Percentiles rank a stretch among this genome's conserved stretches.
Conservation (phyloP, 345 rosid genomes). For the Luvunga scandens region DNA sequence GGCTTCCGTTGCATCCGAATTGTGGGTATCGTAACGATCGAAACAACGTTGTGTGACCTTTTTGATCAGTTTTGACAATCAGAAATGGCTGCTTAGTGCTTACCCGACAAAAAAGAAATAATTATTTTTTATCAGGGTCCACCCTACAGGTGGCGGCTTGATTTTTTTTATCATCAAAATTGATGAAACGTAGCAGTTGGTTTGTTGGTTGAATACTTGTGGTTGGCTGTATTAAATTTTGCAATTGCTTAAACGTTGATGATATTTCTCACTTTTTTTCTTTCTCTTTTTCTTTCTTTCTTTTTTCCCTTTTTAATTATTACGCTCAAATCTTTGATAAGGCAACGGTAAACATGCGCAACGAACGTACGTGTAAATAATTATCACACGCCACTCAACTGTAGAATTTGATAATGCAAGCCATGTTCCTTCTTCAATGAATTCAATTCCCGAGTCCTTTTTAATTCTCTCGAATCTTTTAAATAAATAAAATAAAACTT, state of each 20-base stretch:
- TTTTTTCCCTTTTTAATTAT: too few relatives aligned
- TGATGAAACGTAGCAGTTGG: neutral
- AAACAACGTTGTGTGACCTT: too few relatives aligned
- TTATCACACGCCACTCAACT: neutral
- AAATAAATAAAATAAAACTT: neutral
- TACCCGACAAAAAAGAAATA: too few relatives aligned
- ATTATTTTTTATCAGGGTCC: neutral
- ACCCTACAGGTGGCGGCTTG: neutral
- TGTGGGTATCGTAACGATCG: neutral
- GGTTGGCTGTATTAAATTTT: too few relatives aligned
- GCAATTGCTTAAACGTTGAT: too few relatives aligned
- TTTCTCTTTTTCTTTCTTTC: accelerated
- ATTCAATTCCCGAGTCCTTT: neutral
- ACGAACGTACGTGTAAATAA: too few relatives aligned
- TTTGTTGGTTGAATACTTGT: neutral
- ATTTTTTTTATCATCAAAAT: neutral
- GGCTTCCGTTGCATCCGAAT: neutral
- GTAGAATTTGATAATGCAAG: neutral
- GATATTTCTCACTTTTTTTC: neutral
- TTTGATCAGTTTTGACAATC: neutral
- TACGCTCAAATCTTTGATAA: too few relatives aligned
- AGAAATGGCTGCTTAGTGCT: neutral
- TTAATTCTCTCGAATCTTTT: neutral
- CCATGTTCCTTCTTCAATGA: neutral
- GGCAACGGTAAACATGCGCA: too few relatives aligned